A percentile compares a stretch with the other conserved stretches of the same genome.
These are phyloP conservation scores for Flaveria bidentis DNA, from an alignment of 129 eudicot genomes.

Conservation along the genomic window DNA sequence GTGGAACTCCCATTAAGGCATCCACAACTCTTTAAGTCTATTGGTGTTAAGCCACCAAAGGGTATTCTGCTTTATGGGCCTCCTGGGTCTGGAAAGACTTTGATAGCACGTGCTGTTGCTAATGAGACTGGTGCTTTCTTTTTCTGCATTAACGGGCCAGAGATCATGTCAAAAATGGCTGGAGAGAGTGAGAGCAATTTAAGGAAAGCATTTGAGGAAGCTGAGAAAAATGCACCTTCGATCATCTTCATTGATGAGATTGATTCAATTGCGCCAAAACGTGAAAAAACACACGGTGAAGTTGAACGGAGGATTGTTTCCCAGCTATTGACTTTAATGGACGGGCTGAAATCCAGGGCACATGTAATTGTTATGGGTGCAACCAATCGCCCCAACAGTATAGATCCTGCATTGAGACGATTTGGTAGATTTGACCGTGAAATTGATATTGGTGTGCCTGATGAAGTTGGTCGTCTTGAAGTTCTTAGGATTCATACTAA, in stretches of 20 bases:
- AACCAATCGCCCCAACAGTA: conserved; percentile 91
- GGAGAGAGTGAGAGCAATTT: conserved; percentile 80
- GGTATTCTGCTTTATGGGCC: conserved; percentile 82
- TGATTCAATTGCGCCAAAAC: conserved; percentile 92
- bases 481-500: conserved; percentile 61
- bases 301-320: conserved; percentile 94
- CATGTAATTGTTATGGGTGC: conserved; percentile 95
- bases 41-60: conserved; percentile 74
- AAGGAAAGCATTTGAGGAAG: conserved; percentile 73
- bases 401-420: conserved; percentile 88
- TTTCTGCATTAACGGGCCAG: conserved; percentile 75
- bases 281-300: conserved; percentile 91
- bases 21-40: conserved; percentile 81
- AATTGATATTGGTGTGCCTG: conserved; percentile 66
- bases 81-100: conserved; percentile 67
- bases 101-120: conserved; percentile 73
- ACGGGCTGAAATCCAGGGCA: conserved; percentile 86
- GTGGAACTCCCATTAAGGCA: conserved; percentile 88
- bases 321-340: conserved; percentile 85
- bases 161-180: conserved; percentile 89
- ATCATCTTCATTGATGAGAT: conserved; percentile 75
- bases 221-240: conserved; percentile 65
- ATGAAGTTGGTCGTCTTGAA: conserved; percentile 60
- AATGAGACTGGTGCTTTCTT: conserved; percentile 78
- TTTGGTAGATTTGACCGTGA: conserved; percentile 75